phyloP scores from a whole-genome alignment of 148 eudicot genomes.

The Nepenthes mirabilis region DNA sequence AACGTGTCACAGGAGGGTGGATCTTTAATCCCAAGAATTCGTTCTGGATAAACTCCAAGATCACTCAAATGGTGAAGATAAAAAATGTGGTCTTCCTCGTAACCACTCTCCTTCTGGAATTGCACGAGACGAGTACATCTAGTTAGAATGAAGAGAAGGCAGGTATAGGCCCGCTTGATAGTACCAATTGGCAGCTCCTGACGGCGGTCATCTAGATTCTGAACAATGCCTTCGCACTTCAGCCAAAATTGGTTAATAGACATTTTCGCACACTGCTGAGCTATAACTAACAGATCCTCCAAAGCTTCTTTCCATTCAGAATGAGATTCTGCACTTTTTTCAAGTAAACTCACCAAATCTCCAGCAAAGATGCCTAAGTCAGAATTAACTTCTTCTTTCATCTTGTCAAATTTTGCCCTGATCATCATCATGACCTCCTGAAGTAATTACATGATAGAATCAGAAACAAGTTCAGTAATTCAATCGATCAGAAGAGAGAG shows the following conservation, averaged over 20 bases:
- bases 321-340: conserved; percentile 36
- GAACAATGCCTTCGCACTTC: conserved; percentile 85
- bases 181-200: conserved; percentile 84
- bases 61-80: conserved; percentile 79
- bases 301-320: conserved; percentile 66
- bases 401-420: conserved; percentile 72
- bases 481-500: background rate
- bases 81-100: conserved; percentile 59
- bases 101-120: conserved; percentile 84
- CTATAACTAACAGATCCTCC: conserved; percentile 73
- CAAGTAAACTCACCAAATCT: conserved; percentile 69
- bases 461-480: background rate
- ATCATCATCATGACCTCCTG: conserved; percentile 88
- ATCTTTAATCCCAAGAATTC: conserved; percentile 14
- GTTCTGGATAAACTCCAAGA: conserved; percentile 83
- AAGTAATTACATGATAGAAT: conserved; percentile 3
- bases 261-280: conserved; percentile 87
- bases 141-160: conserved; percentile 85
- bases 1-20: conserved; percentile 13
- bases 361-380: conserved; percentile 93
- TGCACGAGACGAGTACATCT: conserved; percentile 93
- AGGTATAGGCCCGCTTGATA: conserved; percentile 75
- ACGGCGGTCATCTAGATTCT: conserved; percentile 81
- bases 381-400: conserved; percentile 85
- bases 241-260: conserved; percentile 73